Evolutionary conservation across 139 green algal genomes (phyloP), one percentile per base, ranked within the genome.

Genomic region (Medakamo hakoo): DNA sequence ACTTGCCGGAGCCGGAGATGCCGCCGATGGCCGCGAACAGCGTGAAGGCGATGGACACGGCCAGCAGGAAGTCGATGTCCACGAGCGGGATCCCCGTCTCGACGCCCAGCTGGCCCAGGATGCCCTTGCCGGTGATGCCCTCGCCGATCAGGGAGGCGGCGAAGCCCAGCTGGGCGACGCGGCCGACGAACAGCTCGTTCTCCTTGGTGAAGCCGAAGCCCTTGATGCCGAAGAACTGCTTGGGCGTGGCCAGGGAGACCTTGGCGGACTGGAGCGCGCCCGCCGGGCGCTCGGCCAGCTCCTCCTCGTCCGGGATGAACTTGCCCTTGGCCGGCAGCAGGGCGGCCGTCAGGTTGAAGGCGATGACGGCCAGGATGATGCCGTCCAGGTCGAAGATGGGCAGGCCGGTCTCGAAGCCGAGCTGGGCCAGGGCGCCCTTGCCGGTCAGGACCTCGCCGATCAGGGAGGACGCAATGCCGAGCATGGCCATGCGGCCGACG

Each of bases 101-200:
- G 23, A 86, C 30, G 64, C 66, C 68, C 26, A 91, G 57, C 81
- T 92, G 84, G 2, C 59, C 81, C 29, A 92, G 67, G 21, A 78
- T 71, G 26, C 85, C 85, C 73, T 88, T 84, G 49, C 85, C 85
- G 20, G 82, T 91, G 3, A 86, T 4, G 0, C 68, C 63, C 72
- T 93, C 85, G 19, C 85, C 85, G 3, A 93, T 65, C 1, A 93
- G 62, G 30, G 71, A 78, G 3, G 82, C 80, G 2, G 79, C 84
- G 64, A 93, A 90, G 58, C 85, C 85, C 25, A 93, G 75, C 73
- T 89, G 80, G 22, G 85, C 85, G 69, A 92, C 58, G 58, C 85
- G 69, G 27, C 85, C 85, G 14, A 88, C 85, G 63, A 93, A 93
- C 49, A 91, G 69, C 78, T 91, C 84, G 40, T 91, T 91, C 30